phyloP scores from a whole-genome alignment of 2,329 filamentous ascomycete genomes.

The Diaporthe aspalathi region DNA sequence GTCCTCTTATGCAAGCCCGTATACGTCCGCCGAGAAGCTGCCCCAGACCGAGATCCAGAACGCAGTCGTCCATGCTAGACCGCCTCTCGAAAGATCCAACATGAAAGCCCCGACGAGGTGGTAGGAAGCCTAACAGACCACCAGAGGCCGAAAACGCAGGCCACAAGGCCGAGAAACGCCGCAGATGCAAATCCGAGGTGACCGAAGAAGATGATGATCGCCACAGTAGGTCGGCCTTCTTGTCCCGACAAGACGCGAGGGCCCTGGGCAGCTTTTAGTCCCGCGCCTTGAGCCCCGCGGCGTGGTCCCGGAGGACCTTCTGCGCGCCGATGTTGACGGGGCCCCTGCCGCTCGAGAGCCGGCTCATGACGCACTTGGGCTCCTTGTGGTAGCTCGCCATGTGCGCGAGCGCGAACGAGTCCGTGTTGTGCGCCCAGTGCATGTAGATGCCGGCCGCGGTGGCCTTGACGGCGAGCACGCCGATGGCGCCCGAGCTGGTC shows the following conservation, averaged over 20 bases:
- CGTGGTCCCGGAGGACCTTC: slow-evolving; percentile 52
- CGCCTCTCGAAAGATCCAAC: not conserved
- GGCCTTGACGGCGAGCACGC: slow-evolving; percentile 91
- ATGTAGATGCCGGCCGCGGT: slow-evolving; percentile 80
- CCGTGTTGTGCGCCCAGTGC: slow-evolving; percentile 97
- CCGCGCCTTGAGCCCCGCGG: not conserved
- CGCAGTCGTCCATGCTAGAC: slow-evolving; percentile 10
- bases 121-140: not conserved
- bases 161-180: not conserved
- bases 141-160: not conserved
- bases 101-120: too few relatives aligned
- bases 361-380: slow-evolving; percentile 89
- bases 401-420: slow-evolving; percentile 85
- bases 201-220: not conserved
- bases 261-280: too few relatives aligned
- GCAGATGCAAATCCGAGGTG: not conserved
- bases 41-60: not conserved
- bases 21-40: not conserved
- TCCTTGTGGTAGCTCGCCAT: slow-evolving; percentile 83
- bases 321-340: slow-evolving; percentile 65
- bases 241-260: too few relatives aligned
- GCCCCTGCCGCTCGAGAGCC: slow-evolving; percentile 64
- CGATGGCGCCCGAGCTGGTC: slow-evolving; percentile 87
- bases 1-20: not conserved
- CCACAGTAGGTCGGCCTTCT: too few relatives aligned